These are phyloP conservation scores for Sordariomycetes sp. DNA, from an alignment of 2,329 filamentous ascomycete species.

Conservation along the genomic window DNA sequence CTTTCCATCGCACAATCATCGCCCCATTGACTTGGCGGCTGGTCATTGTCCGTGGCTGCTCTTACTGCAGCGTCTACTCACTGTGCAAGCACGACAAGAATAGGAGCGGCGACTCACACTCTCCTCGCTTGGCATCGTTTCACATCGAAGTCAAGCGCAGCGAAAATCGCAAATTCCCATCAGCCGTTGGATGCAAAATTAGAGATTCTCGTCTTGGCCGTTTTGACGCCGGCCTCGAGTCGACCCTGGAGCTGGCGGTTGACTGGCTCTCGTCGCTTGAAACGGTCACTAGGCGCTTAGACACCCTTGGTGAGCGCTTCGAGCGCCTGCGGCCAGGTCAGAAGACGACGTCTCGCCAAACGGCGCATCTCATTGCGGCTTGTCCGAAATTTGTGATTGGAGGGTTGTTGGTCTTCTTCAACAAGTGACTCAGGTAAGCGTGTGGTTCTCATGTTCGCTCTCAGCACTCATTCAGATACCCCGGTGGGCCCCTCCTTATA, in stretches of 20 bases:
- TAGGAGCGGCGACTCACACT: slow-evolving; percentile 7
- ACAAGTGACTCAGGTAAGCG: slow-evolving; percentile 7
- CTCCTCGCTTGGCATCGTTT: neutral
- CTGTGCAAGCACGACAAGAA: slow-evolving; percentile 11
- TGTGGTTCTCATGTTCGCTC: neutral
- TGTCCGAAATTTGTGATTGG: slow-evolving; percentile 1
- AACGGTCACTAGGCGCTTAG: slow-evolving; percentile 3
- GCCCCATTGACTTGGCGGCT: slow-evolving; percentile 17
- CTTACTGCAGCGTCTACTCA: slow-evolving; percentile 6
- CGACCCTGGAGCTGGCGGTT: slow-evolving; percentile 1
- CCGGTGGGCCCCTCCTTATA: neutral
- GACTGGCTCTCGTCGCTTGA: slow-evolving; percentile 6
- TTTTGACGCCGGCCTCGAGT: slow-evolving; percentile 3
- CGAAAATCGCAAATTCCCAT: neutral
- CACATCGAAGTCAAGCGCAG: neutral
- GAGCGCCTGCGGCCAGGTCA: slow-evolving; percentile 1
- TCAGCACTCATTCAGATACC: neutral
- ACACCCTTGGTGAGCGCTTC: neutral
- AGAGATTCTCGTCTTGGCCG: neutral
- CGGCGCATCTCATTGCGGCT: neutral
- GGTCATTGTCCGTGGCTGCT: slow-evolving; percentile 7
- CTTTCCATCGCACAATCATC: no score
- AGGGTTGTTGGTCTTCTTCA: slow-evolving; percentile 1
- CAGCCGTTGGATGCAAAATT: no score
- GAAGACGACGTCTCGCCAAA: no score